Conservation (phyloP, 768 basidiomycete species). For the Kwoniella sp. region DNA sequence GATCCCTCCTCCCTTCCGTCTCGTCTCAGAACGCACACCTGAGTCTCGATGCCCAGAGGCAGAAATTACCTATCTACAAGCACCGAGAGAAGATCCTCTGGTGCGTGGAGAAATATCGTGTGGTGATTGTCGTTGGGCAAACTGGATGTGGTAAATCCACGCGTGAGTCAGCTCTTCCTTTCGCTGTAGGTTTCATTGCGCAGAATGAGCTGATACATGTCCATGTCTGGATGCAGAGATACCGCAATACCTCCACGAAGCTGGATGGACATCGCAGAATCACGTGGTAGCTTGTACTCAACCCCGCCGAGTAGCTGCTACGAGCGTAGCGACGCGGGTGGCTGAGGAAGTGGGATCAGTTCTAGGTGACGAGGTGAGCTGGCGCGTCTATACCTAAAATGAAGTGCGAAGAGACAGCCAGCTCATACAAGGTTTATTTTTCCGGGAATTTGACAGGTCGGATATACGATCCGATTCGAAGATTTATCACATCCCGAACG, state of each 20-base stretch:
- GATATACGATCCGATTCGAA: constrained; percentile 96
- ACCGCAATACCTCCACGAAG: constrained; percentile 90
- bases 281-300: constrained; percentile 90
- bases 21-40: constrained; percentile 60
- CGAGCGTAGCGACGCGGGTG: constrained; percentile 86
- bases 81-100: constrained; percentile 85
- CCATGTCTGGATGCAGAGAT: constrained; percentile 64
- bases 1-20: constrained; percentile 68
- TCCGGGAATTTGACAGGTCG: too few relatives aligned
- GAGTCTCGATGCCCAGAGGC: constrained; percentile 73
- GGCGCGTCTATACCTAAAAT: too few relatives aligned
- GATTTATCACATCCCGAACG: constrained; percentile 80
- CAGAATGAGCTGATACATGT: background rate
- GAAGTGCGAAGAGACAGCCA: too few relatives aligned
- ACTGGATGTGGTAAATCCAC: constrained; percentile 98
- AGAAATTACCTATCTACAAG: constrained; percentile 84
- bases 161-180: constrained; percentile 62
- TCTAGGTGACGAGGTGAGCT: constrained; percentile 67
- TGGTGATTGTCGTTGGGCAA: constrained; percentile 81
- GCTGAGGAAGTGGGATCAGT: constrained; percentile 86
- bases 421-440: too few relatives aligned
- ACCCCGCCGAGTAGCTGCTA: constrained; percentile 89
- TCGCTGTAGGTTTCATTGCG: background rate
- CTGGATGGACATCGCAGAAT: constrained; percentile 84
- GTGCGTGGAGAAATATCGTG: constrained; percentile 77